A percentile compares a stretch with the other conserved stretches of the same genome.
Conservation (phyloP, 495 filamentous ascomycete genomes). For the Neurospora sp. region DNA sequence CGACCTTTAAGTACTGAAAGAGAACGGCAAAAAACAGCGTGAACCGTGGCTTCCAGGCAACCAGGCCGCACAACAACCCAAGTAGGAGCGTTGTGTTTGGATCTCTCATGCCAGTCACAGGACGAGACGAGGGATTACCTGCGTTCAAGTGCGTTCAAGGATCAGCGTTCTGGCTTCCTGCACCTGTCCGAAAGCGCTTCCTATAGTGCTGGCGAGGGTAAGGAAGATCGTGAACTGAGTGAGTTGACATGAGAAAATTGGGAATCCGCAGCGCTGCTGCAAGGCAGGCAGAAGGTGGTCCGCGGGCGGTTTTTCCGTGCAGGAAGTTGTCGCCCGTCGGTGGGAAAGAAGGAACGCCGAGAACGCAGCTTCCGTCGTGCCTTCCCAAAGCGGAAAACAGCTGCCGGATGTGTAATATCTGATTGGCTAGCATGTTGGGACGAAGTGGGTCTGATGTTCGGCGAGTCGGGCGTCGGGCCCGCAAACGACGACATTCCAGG, state of each 20-base stretch:
- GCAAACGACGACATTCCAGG: not conserved
- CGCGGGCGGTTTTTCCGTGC: not conserved
- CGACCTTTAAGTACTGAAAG: not conserved
- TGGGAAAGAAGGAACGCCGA: not conserved
- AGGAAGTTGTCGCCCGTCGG: not conserved
- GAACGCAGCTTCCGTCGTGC: not conserved
- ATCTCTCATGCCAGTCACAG: not conserved
- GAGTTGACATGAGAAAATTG: not conserved
- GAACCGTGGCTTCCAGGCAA: not conserved
- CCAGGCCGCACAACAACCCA: not conserved
- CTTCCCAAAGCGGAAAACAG: not conserved
- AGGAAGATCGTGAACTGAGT: not conserved
- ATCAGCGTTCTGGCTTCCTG: not conserved
- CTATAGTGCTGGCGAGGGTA: not conserved
- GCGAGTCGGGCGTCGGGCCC: not conserved
- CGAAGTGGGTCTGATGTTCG: not conserved
- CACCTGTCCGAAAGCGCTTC: not conserved
- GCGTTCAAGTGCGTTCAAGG: not conserved
- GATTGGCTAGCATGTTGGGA: not conserved
- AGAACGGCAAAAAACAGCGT: not conserved
- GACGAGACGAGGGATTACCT: not conserved
- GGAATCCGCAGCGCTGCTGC: not conserved
- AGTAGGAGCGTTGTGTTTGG: not conserved
- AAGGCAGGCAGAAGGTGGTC: not conserved
- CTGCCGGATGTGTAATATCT: not conserved